Conservation (phyloP, 257 asterid species). For the Primulina eburnea region DNA sequence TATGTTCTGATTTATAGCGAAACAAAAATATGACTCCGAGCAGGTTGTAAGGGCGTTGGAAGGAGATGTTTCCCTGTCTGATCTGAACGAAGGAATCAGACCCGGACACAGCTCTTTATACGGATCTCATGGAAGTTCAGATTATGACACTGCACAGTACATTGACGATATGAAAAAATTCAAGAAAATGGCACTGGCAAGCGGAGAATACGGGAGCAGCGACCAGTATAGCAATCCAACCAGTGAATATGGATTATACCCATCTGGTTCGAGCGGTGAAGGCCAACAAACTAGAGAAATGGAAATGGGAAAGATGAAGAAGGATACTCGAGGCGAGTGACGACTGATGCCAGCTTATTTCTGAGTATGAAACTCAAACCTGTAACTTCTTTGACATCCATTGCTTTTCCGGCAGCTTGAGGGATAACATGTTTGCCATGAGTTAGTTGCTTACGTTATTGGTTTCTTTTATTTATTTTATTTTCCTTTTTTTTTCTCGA, state of each 20-base stretch:
- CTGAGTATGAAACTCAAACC: background rate
- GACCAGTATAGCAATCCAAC: constrained; percentile 73
- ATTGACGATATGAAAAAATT: constrained; percentile 72
- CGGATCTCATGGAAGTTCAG: constrained; percentile 83
- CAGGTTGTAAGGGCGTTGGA: constrained; percentile 92
- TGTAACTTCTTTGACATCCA: background rate
- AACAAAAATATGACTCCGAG: constrained; percentile 7
- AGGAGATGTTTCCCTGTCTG: constrained; percentile 75
- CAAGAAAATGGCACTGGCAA: constrained; percentile 64
- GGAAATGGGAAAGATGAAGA: background rate
- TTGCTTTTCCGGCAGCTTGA: background rate
- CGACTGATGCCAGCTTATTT: background rate
- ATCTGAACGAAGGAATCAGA: constrained; percentile 63
- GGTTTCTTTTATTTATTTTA: background rate
- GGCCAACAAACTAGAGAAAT: constrained; percentile 61
- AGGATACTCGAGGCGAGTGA: background rate
- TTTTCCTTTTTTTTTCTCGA: background rate
- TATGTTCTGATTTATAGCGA: background rate
- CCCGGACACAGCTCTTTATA: constrained; percentile 74
- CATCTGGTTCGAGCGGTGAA: constrained; percentile 81
- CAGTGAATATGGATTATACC: constrained; percentile 72
- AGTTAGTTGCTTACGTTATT: background rate
- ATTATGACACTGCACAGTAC: constrained; percentile 61
- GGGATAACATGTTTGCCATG: background rate
- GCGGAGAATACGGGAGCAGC: constrained; percentile 59